Conservation (phyloP, 371 early-diverging fungal species). For the Mortierella sp. region DNA sequence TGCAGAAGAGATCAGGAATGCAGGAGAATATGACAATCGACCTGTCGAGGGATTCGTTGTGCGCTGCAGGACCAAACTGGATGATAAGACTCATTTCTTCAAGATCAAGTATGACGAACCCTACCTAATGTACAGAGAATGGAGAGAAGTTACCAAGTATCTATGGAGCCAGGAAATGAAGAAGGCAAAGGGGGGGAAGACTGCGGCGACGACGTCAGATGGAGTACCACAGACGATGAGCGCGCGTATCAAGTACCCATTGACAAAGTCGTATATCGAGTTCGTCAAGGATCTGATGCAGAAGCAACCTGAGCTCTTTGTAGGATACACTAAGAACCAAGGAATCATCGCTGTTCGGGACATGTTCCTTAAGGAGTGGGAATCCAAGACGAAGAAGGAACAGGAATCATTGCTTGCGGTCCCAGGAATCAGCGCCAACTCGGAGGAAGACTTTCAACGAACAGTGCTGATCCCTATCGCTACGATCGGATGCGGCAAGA, state of each 20-base stretch:
- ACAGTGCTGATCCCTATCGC: conserved; percentile 79
- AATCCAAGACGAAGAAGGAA: conserved; percentile 30
- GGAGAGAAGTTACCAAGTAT: conserved; percentile 88
- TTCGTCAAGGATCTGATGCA: conserved; percentile 76
- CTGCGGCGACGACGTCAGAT: neutral
- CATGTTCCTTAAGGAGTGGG: conserved; percentile 68
- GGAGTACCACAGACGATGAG: conserved; percentile 15
- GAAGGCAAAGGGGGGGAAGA: neutral
- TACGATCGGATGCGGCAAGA: conserved; percentile 80
- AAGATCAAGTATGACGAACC: conserved; percentile 95
- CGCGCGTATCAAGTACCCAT: conserved; percentile 61
- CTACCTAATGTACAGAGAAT: conserved; percentile 94
- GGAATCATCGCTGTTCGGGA: conserved; percentile 86
- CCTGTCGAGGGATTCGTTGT: conserved; percentile 94
- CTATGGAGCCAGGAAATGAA: conserved; percentile 52
- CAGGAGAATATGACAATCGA: conserved; percentile 71
- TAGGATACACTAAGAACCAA: conserved; percentile 67
- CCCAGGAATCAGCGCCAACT: neutral
- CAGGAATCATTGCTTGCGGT: conserved; percentile 12
- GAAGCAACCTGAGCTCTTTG: conserved; percentile 78
- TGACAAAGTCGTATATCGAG: conserved; percentile 76
- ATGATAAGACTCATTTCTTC: conserved; percentile 72
- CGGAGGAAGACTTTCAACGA: conserved; percentile 51
- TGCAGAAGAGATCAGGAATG: conserved; percentile 70
- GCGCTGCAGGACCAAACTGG: conserved; percentile 67